Base-by-base conservation (phyloP, 306 rosid species). In the Biancaea sappan region DNA sequence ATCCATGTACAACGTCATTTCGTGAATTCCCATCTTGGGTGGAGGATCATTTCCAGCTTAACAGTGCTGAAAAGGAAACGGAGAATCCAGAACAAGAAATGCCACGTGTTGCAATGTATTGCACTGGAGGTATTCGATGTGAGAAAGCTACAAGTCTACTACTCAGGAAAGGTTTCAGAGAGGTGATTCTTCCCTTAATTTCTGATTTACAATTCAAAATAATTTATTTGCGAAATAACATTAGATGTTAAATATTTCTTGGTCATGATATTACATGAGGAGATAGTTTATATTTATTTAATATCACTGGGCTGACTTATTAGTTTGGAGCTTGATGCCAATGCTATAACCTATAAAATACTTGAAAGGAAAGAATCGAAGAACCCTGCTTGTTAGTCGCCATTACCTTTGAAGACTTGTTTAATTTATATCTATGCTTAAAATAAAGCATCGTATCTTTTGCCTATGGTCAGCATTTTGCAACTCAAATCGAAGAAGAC, bases 51-150 rank as follows among this genome's bases (percentile, higher is more conserved):
- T 88, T 94, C 77, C 81, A 67, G 73, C 80, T 79, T 75, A 69
- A 53, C 7, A 41, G 67, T 59, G 79, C 41, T 64, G 80, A 71
- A 57, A 80, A 74, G 19, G 81, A 76, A 74, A 65, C 9, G 24
- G 85, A 74, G 29, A 80, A 31, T 79, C 68, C 80, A 21, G 79
- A 84, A 67, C 74, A 79, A 54, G 69, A 73, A 60, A 59, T 84
- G 83, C 92, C 93, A 12, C 90, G 91, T 24, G 90, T 94, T 73
- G 98, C 98, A 54, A 94, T 94, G 98, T 94, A 91, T 84, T 94
- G 97, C 86, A 94, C 98, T 0, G 98, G 97, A 79, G 98, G 97
- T 64, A 94, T 94, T 72, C 89, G 98, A 62, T 94, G 98, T 67
- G 98, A 94, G 86, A 94, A 94, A 87, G 98, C 98, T 72, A 77